phyloP scores from a whole-genome alignment of 805 yeast genomes.

The Candida corydali region DNA sequence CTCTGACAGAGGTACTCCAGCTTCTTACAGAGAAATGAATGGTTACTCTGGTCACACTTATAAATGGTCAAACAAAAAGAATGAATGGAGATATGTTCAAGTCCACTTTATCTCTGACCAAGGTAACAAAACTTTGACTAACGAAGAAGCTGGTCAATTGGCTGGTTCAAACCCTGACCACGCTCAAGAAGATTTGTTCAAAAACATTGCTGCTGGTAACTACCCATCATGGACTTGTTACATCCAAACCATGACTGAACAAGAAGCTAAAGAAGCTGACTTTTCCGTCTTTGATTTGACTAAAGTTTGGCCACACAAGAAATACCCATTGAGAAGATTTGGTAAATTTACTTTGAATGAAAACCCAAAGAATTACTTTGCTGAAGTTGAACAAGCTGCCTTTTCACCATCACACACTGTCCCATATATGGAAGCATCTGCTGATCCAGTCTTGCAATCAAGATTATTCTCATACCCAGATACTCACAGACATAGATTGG shows the following conservation, averaged over 20 bases:
- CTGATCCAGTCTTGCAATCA: slow-evolving; percentile 74
- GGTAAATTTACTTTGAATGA: slow-evolving; percentile 78
- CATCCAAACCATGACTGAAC: slow-evolving; percentile 82
- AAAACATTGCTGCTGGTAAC: slow-evolving; percentile 73
- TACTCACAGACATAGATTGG: slow-evolving; percentile 74
- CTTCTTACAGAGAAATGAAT: slow-evolving; percentile 70
- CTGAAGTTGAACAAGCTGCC: slow-evolving; percentile 60
- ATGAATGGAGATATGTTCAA: slow-evolving; percentile 76
- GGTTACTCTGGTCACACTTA: slow-evolving; percentile 84
- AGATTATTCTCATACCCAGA: slow-evolving; percentile 74
- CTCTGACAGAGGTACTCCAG: slow-evolving; percentile 81
- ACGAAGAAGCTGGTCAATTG: slow-evolving; percentile 64
- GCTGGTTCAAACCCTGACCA: slow-evolving; percentile 80
- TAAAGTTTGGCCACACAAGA: slow-evolving; percentile 86
- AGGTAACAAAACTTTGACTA: slow-evolving; percentile 48
- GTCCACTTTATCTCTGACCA: slow-evolving; percentile 70
- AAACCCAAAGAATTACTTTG: slow-evolving; percentile 83
- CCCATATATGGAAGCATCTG: slow-evolving; percentile 72
- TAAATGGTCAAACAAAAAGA: slow-evolving; percentile 72
- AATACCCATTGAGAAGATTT: slow-evolving; percentile 81
- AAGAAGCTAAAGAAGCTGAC: slow-evolving; percentile 68
- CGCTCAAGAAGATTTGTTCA: slow-evolving; percentile 76
- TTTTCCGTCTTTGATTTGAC: slow-evolving; percentile 88
- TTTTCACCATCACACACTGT: slow-evolving; percentile 71
- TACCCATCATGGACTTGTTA: slow-evolving; percentile 82